Conservation (phyloP, 352 stramenopile species). For the Globisporangium iwayamae region DNA sequence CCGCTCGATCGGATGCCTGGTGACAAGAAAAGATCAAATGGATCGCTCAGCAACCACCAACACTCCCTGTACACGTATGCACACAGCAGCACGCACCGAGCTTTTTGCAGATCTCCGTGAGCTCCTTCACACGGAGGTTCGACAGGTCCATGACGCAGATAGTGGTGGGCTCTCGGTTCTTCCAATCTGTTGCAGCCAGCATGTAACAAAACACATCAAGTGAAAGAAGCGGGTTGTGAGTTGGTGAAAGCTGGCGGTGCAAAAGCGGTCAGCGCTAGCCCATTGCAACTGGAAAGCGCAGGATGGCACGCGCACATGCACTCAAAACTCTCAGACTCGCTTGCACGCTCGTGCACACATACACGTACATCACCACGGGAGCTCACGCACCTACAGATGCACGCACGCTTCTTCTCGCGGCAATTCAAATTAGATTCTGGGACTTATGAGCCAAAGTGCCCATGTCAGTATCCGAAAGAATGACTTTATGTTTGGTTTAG, state of each 20-base stretch:
- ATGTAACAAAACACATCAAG: background rate
- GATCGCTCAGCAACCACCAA: background rate
- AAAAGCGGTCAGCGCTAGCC: no score
- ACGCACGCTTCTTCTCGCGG: background rate
- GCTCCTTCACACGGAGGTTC: slow-evolving; percentile 72
- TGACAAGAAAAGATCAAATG: background rate
- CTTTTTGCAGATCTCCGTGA: slow-evolving; percentile 76
- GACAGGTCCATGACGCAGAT: slow-evolving; percentile 53
- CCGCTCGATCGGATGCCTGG: slow-evolving; percentile 67
- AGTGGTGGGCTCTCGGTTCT: background rate
- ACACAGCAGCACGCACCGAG: slow-evolving; percentile 2
- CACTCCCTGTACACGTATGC: background rate
- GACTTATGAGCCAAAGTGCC: background rate
- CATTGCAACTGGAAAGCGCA: no score
- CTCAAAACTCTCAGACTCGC: no score
- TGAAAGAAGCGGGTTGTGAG: background rate
- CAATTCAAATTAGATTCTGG: background rate
- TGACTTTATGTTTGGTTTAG: background rate
- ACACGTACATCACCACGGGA: background rate
- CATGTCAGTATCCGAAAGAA: background rate
- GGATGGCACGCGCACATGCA: no score
- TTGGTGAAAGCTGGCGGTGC: background rate
- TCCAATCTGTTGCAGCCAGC: slow-evolving; percentile 8
- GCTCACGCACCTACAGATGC: background rate
- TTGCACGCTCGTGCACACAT: background rate